These are phyloP conservation scores for Apostasia shenzhenica DNA, from an alignment of 106 monocot genomes.

Conservation along the genomic window DNA sequence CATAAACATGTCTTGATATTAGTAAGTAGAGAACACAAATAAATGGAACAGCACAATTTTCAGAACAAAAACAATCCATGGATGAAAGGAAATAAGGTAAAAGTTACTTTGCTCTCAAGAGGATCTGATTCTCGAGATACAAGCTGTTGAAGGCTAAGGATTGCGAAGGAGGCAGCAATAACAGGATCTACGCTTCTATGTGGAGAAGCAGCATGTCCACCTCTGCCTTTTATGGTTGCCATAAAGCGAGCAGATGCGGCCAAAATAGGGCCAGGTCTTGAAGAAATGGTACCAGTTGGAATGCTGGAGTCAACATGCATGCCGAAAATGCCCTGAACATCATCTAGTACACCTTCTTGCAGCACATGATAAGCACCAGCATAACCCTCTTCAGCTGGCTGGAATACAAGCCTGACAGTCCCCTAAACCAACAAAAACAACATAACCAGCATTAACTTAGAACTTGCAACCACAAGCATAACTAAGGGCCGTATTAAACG, in stretches of 20 bases:
- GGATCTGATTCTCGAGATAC: constrained; percentile 42
- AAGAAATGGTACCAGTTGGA: constrained; percentile 32
- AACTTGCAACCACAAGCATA: no score
- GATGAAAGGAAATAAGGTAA: background rate
- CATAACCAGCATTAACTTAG: no score
- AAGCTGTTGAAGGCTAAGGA: constrained; percentile 36
- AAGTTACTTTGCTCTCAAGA: constrained; percentile 34
- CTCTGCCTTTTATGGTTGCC: constrained; percentile 37
- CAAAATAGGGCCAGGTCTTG: constrained; percentile 45
- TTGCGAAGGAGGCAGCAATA: constrained; percentile 22
- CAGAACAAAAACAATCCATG: no score
- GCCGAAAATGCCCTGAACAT: constrained; percentile 36
- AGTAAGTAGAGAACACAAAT: no score
- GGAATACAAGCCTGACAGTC: constrained; percentile 64
- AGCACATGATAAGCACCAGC: constrained; percentile 55
- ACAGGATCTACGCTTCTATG: constrained; percentile 31
- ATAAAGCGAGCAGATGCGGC: constrained; percentile 40
- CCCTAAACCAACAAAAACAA: constrained; percentile 24
- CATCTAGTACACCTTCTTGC: constrained; percentile 39
- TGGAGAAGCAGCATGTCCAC: constrained; percentile 37
- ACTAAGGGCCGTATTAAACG: no score
- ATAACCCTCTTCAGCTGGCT: constrained; percentile 57
- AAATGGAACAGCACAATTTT: no score
- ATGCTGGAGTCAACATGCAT: constrained; percentile 44
- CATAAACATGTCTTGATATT: no score